phyloP scores from a whole-genome alignment of 352 stramenopile species.

The Pythium aphanidermatum region DNA sequence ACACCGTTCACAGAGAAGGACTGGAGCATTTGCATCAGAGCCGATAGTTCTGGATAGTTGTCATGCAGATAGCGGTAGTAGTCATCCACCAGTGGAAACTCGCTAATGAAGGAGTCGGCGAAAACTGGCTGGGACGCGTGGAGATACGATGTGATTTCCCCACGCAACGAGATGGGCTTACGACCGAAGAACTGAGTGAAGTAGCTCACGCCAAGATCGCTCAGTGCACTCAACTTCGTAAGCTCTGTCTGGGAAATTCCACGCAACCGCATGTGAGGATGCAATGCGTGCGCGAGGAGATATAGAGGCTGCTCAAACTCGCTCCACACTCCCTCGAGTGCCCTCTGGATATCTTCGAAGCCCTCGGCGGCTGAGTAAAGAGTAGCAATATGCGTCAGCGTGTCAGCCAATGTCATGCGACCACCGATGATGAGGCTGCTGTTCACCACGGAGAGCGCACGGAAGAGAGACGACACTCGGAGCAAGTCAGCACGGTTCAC shows the following conservation, averaged over 20 bases:
- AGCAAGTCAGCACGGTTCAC: constrained; percentile 31
- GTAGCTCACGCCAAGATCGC: constrained; percentile 52
- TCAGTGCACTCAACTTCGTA: constrained; percentile 55
- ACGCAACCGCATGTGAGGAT: constrained; percentile 42
- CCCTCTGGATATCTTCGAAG: constrained; percentile 35
- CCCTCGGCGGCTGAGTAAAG: constrained; percentile 40
- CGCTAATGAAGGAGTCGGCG: constrained; percentile 32
- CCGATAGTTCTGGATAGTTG: constrained; percentile 48
- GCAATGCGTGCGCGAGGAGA: constrained; percentile 49
- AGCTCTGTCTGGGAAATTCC: constrained; percentile 33
- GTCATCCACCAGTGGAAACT: constrained; percentile 56
- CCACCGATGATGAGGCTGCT: constrained; percentile 14
- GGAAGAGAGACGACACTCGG: constrained; percentile 36
- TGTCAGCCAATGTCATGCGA: constrained; percentile 28
- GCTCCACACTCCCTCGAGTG: constrained; percentile 51
- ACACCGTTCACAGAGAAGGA: constrained; percentile 29
- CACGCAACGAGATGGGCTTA: constrained; percentile 41
- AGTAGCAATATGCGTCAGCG: constrained; percentile 33
- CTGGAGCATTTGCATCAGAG: constrained; percentile 57
- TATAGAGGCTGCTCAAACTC: constrained; percentile 62
- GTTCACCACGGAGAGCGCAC: constrained; percentile 28
- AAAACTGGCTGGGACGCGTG: constrained; percentile 51
- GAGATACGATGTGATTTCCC: constrained; percentile 64
- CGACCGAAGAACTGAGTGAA: constrained; percentile 38
- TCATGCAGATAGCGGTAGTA: constrained; percentile 66